Evolutionary conservation across 2,329 filamentous ascomycete genomes (phyloP).

Genomic region (Stemphylium vesicarium): DNA sequence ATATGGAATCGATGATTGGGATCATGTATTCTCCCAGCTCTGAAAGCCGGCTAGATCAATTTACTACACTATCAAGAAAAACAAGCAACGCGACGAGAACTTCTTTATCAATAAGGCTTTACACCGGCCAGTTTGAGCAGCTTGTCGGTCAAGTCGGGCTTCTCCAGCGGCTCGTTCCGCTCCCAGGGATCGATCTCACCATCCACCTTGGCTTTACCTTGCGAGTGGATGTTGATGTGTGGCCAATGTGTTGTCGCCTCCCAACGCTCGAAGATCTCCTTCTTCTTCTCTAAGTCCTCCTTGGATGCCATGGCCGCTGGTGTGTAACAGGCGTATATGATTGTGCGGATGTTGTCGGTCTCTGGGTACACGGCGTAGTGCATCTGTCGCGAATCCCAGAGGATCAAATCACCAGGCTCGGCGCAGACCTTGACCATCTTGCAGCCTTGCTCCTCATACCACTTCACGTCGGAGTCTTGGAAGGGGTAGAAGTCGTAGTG

Average conservation of each 20-base stretch:
- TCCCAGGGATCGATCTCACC: constrained; percentile 18
- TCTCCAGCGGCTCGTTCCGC: constrained; percentile 25
- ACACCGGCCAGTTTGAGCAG: constrained; percentile 26
- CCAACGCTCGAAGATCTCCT: constrained; percentile 17
- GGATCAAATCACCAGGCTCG: constrained; percentile 54
- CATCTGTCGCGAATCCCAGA: constrained; percentile 58
- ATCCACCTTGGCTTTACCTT: constrained; percentile 17
- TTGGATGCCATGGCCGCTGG: constrained; percentile 20
- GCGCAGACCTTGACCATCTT: constrained; percentile 50
- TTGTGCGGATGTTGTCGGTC: constrained; percentile 18
- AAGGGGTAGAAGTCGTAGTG: constrained; percentile 47
- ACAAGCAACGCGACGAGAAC: not conserved
- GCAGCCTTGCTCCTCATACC: constrained; percentile 52
- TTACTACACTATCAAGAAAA: not conserved
- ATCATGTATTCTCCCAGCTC: constrained; percentile 8
- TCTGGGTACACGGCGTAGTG: constrained; percentile 46
- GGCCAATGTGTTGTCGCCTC: constrained; percentile 28
- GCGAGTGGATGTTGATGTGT: constrained; percentile 24
- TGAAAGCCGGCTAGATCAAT: constrained; percentile 1
- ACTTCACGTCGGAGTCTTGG: constrained; percentile 50
- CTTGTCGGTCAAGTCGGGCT: constrained; percentile 22
- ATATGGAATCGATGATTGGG: constrained; percentile 5
- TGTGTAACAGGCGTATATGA: constrained; percentile 26
- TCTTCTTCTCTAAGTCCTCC: constrained; percentile 25
- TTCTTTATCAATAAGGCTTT: constrained; percentile 7